Evolutionary conservation across 1,139 yeast species (phyloP).

Genomic region (Yamadazyma diospyri): DNA sequence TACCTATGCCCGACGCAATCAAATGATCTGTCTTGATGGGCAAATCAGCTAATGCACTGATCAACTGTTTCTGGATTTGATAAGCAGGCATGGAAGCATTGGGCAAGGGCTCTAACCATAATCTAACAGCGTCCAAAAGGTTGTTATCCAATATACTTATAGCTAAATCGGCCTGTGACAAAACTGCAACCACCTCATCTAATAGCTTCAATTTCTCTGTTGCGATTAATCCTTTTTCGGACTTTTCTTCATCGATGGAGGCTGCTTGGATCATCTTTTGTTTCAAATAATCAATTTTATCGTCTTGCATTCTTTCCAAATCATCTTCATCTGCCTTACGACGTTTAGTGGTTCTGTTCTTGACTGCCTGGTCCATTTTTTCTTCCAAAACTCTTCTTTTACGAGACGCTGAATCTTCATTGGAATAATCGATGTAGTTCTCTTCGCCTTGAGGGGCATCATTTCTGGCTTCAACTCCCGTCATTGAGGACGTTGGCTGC

Average conservation of each 20-base stretch:
- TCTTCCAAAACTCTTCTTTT: constrained; percentile 79
- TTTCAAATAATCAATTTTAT: constrained; percentile 73
- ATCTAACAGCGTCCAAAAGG: constrained; percentile 85
- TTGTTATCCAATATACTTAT: constrained; percentile 94
- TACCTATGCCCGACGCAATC: constrained; percentile 92
- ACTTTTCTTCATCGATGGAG: constrained; percentile 80
- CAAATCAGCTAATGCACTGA: constrained; percentile 65
- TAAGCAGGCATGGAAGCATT: constrained; percentile 97
- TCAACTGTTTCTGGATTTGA: constrained; percentile 88
- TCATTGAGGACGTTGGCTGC: constrained; percentile 4
- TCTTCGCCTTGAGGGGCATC: neutral
- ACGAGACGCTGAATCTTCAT: constrained; percentile 49
- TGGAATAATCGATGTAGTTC: constrained; percentile 13
- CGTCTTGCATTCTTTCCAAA: constrained; percentile 93
- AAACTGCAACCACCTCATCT: constrained; percentile 70
- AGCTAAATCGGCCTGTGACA: constrained; percentile 80
- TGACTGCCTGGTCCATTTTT: constrained; percentile 71
- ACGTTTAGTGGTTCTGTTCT: constrained; percentile 57
- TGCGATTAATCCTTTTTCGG: constrained; percentile 74
- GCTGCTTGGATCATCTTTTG: constrained; percentile 95
- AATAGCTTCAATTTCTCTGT: constrained; percentile 80
- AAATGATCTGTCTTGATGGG: constrained; percentile 96
- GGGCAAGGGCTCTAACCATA: constrained; percentile 98
- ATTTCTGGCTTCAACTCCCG: too few species aligned
- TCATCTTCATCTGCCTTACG: constrained; percentile 82